Conservation (phyloP, 2,329 filamentous ascomycete genomes). For the Paecilomyces formosus region DNA sequence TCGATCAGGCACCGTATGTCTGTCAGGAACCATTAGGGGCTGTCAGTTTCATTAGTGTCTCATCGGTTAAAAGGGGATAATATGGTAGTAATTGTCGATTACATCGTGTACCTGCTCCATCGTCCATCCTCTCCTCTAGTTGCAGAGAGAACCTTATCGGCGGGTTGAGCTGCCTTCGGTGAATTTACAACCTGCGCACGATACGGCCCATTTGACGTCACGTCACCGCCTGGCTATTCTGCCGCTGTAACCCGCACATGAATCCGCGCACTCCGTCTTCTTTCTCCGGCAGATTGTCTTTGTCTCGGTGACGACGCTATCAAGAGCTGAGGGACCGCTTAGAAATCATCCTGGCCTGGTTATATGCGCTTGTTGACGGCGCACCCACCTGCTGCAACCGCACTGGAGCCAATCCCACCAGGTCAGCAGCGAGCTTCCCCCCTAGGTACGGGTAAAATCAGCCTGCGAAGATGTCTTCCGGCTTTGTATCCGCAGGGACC, state of each 20-base stretch:
- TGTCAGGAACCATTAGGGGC: not conserved
- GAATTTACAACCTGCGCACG: not conserved
- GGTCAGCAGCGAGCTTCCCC: slow-evolving; percentile 3
- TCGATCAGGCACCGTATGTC: not conserved
- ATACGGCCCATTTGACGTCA: not conserved
- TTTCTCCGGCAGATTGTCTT: not conserved
- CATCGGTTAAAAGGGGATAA: not conserved
- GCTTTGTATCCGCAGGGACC: slow-evolving; percentile 39
- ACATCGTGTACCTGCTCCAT: not conserved
- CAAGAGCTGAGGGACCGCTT: not conserved
- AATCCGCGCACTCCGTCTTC: not conserved
- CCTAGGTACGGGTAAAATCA: slow-evolving; percentile 1
- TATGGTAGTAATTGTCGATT: no score
- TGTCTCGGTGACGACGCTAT: not conserved
- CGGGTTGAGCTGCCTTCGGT: slow-evolving; percentile 3
- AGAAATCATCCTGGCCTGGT: not conserved
- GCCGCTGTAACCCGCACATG: not conserved
- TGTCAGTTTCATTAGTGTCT: not conserved
- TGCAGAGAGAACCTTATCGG: not conserved
- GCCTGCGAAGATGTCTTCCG: slow-evolving; percentile 32
- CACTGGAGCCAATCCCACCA: not conserved
- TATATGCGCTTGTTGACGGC: not conserved
- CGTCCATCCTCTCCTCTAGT: not conserved
- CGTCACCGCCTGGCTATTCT: slow-evolving; percentile 8
- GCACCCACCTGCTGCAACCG: not conserved